A percentile compares a stretch with the other conserved stretches of the same genome.
phyloP scores from a whole-genome alignment of 2,329 filamentous ascomycete genomes.

The Cytospora paraplurivora region DNA sequence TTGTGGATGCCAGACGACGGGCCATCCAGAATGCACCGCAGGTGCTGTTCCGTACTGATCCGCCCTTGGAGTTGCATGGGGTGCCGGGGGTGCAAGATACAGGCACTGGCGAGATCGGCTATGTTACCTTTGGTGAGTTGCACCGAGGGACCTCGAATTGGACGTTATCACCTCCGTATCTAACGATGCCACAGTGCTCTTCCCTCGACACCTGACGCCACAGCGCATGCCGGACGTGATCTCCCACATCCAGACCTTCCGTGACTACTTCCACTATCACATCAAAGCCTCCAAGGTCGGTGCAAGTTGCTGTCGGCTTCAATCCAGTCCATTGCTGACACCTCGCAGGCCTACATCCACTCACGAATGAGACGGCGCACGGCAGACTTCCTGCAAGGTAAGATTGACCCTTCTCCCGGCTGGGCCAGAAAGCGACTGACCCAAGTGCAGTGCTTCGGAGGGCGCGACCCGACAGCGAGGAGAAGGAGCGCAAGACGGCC shows the following conservation, averaged over 20 bases:
- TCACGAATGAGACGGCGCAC: slow-evolving; percentile 97
- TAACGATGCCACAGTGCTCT: slow-evolving; percentile 67
- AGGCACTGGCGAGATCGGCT: slow-evolving; percentile 85
- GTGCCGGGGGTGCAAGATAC: slow-evolving; percentile 79
- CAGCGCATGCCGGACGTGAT: slow-evolving; percentile 94
- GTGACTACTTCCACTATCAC: slow-evolving; percentile 99
- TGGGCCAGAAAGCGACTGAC: slow-evolving; percentile 34
- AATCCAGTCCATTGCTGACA: slow-evolving; percentile 13
- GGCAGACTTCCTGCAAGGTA: slow-evolving; percentile 96
- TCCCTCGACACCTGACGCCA: slow-evolving; percentile 88
- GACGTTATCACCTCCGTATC: neutral
- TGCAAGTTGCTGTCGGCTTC: slow-evolving; percentile 22
- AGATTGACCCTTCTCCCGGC: slow-evolving; percentile 33
- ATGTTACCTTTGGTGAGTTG: slow-evolving; percentile 89
- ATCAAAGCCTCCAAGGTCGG: slow-evolving; percentile 94
- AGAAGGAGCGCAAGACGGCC: slow-evolving; percentile 97
- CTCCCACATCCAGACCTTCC: slow-evolving; percentile 99
- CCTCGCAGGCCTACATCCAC: slow-evolving; percentile 85
- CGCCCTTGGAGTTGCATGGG: slow-evolving; percentile 85
- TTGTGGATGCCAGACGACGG: slow-evolving; percentile 91
- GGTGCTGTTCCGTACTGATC: slow-evolving; percentile 93
- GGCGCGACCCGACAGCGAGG: slow-evolving; percentile 91
- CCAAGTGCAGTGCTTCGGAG: slow-evolving; percentile 78
- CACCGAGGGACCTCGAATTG: neutral
- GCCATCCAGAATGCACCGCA: slow-evolving; percentile 98